phyloP scores from a whole-genome alignment of 1,139 yeast genomes.

The Blastobotrys buckinghamii region DNA sequence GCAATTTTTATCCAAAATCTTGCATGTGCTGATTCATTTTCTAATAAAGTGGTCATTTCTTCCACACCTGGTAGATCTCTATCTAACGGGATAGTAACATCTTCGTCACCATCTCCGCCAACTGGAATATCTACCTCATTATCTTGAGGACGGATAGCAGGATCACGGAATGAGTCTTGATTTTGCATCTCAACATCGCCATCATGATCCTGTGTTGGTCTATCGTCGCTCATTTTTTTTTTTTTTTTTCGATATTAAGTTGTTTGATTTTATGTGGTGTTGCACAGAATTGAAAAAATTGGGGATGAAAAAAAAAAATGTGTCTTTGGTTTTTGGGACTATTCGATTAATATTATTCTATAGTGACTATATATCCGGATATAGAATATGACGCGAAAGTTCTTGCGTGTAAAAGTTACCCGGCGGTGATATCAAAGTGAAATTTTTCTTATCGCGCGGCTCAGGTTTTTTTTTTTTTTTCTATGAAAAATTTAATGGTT shows the following conservation, averaged over 20 bases:
- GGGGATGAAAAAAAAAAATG: background rate
- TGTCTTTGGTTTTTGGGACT: background rate
- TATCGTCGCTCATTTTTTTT: constrained; percentile 4
- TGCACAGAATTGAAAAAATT: background rate
- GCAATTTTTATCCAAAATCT: constrained; percentile 85
- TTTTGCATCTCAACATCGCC: constrained; percentile 14
- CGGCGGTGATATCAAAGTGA: too few species aligned
- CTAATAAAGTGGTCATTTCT: constrained; percentile 70
- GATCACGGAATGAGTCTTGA: background rate
- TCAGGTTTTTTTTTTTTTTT: background rate
- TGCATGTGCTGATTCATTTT: constrained; percentile 68
- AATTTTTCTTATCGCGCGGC: background rate
- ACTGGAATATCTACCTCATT: constrained; percentile 38
- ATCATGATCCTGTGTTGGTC: background rate
- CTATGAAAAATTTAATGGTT: background rate
- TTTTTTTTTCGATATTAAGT: background rate
- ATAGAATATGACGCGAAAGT: too few species aligned
- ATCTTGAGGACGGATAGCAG: constrained; percentile 4
- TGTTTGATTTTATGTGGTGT: background rate
- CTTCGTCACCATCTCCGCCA: constrained; percentile 32
- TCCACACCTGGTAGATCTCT: constrained; percentile 82
- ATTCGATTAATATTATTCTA: background rate
- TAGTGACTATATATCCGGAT: too few species aligned
- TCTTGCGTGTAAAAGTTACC: too few species aligned
- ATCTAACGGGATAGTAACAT: constrained; percentile 39